Percentiles rank a stretch among this genome's conserved stretches.
These are phyloP conservation scores for Chromera velia DNA, from an alignment of 73 alveolate genomes.

Conservation along the genomic window DNA sequence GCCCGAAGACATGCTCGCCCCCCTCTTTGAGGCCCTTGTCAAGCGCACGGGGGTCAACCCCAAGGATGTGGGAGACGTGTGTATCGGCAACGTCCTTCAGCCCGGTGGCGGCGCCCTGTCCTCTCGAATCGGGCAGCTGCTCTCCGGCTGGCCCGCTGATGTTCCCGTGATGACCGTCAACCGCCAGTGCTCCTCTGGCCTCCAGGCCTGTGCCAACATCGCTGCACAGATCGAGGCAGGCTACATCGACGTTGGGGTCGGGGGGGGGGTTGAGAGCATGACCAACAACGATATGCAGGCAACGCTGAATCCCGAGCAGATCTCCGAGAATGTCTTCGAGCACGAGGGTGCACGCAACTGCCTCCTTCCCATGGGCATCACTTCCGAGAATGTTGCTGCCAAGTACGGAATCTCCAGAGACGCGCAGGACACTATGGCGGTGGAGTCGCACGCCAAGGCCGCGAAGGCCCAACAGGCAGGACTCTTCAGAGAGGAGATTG, in stretches of 20 bases:
- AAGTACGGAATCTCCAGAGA: conserved; percentile 85
- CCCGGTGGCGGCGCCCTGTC: conserved; percentile 90
- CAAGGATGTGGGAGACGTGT: conserved; percentile 80
- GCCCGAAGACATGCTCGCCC: conserved; percentile 84
- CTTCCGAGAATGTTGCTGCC: conserved; percentile 94
- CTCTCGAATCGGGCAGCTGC: conserved; percentile 87
- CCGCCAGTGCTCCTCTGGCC: conserved; percentile 96
- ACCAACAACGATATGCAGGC: conserved; percentile 84
- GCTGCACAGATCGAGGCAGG: conserved; percentile 84
- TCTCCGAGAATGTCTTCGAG: conserved; percentile 76
- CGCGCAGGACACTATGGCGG: conserved; percentile 88
- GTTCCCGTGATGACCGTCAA: conserved; percentile 84
- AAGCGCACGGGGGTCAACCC: conserved; percentile 54
- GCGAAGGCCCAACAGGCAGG: conserved; percentile 75
- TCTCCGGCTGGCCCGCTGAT: conserved; percentile 86
- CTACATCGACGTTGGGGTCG: conserved; percentile 89
- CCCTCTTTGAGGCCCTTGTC: conserved; percentile 54
- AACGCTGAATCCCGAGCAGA: conserved; percentile 79
- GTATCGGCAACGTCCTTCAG: conserved; percentile 92
- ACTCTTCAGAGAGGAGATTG: conserved; percentile 80
- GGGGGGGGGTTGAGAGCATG: conserved; percentile 99
- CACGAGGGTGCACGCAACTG: conserved; percentile 87
- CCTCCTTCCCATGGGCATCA: conserved; percentile 97
- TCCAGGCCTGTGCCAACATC: conserved; percentile 83
- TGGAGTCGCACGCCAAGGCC: conserved; percentile 88